A percentile compares a stretch with the other conserved stretches of the same genome.
phyloP scores from a whole-genome alignment of 805 yeast species.

The Yarrowia sp. region DNA sequence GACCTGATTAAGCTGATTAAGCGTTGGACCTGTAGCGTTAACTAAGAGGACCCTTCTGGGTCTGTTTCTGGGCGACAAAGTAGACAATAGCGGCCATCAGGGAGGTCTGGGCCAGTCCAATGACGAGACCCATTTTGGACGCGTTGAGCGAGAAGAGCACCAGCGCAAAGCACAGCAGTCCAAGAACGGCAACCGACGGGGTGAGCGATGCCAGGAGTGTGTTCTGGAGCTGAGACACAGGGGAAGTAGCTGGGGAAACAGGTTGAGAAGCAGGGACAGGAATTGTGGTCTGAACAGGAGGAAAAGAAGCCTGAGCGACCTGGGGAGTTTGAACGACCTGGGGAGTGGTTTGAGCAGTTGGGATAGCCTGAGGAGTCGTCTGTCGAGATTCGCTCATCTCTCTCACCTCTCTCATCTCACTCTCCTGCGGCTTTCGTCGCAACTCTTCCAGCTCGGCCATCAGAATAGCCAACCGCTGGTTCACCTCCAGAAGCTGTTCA shows the following conservation, averaged over 20 bases:
- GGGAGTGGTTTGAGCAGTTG: no score
- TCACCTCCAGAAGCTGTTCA: neutral
- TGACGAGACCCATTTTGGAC: neutral
- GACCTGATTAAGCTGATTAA: no score
- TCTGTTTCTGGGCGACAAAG: neutral
- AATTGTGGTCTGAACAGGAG: neutral
- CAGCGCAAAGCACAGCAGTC: neutral
- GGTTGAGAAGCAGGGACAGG: neutral
- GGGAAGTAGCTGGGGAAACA: neutral
- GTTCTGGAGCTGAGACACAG: neutral
- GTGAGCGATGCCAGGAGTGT: neutral
- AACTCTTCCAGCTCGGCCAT: slow-evolving; percentile 7
- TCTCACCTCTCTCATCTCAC: no score
- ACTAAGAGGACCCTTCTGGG: neutral
- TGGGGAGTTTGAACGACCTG: no score
- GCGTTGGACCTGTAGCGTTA: no score
- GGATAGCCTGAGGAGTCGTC: neutral
- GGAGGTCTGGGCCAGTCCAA: slow-evolving; percentile 4
- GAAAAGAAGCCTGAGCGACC: no score
- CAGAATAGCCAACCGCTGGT: neutral
- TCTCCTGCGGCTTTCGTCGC: neutral
- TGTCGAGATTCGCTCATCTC: no score
- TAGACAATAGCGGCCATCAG: slow-evolving; percentile 3
- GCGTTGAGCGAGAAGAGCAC: slow-evolving; percentile 3
- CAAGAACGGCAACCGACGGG: neutral